Base-by-base conservation (phyloP, 345 rosid species). In the Iberis pinnata region DNA sequence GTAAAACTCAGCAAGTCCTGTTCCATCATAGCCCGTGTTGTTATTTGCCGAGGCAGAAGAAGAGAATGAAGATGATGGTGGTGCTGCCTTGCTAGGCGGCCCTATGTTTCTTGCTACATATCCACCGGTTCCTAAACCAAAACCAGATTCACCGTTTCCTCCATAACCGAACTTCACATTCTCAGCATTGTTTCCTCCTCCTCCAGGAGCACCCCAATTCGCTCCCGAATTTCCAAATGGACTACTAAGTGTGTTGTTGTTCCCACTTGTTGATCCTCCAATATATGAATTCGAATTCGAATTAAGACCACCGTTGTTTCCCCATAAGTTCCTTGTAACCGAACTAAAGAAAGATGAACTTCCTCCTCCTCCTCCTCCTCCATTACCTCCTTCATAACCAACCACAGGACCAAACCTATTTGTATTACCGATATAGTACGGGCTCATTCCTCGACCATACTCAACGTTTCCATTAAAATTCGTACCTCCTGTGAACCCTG, bases 281-380 rank as follows among this genome's bases (percentile, higher is more conserved):
- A 43, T n/a, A 12, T 43, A 12, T 43, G 48, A 2, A 43, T 43
- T 43, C 15, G 27, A 4, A 43, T 20, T 20, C 22, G 29, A 43
- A 15, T 13, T 19, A 43, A 19, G 48, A 22, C 22, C 48, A 4
- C 48, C 37, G n/a, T 32, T 43, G 48, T 20, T 43, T 19, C 22
- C 48, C 48, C 48, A 43, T 6, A 43, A 27, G 15, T 19, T 43
- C 27, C 14, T 22, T n/a, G 26, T 43, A 12, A 43, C 47, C 5
- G 47, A 43, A 12, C 48, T 43, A 27, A 43, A 43, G 27, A 43
- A 43, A 19, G 48, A 43, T n/a, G 48, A 43, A 27, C 20, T 43
- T 5, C 48, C 48, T 43, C 48, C 48, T 43, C 48, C 48, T 26
- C 20, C 20, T 5, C 48, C 48, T 43, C 48, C 48, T 43, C 48